A percentile compares a stretch with the other conserved stretches of the same genome.
These are phyloP conservation scores for Escallonia herrerae DNA, from an alignment of 129 eudicot genomes.

Conservation along the genomic window DNA sequence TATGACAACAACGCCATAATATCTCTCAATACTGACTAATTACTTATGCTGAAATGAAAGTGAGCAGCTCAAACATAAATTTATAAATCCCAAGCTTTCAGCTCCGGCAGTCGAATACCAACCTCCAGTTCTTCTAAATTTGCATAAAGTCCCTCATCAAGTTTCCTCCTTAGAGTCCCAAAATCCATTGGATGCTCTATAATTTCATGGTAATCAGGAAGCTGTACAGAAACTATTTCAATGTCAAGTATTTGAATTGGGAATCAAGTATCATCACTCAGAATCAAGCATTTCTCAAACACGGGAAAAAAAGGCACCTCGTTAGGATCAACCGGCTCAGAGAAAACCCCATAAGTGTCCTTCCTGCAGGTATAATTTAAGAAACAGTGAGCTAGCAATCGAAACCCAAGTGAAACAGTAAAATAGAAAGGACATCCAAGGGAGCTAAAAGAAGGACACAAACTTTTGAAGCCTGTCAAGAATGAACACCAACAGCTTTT, in stretches of 20 bases:
- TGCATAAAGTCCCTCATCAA: constrained; percentile 47
- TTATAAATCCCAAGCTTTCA: neutral
- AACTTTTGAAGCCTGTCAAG: constrained; percentile 98
- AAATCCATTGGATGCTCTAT: constrained; percentile 91
- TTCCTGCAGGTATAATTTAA: constrained; percentile 52
- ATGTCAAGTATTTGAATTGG: constrained; percentile 15
- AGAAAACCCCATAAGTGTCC: constrained; percentile 88
- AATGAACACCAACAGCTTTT: constrained; percentile 85
- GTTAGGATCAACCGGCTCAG: constrained; percentile 83
- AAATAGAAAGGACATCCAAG: constrained; percentile 17
- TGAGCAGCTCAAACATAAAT: constrained; percentile 2
- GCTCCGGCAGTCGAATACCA: constrained; percentile 21
- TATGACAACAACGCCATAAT: too few species aligned
- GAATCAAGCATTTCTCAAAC: neutral
- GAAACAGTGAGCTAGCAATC: constrained; percentile 7
- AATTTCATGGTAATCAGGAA: constrained; percentile 87
- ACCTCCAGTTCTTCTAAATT: constrained; percentile 91
- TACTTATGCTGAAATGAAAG: neutral
- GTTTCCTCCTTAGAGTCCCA: constrained; percentile 79
- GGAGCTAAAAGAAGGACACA: constrained; percentile 33
- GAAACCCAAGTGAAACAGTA: constrained; percentile 18
- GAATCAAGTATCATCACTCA: constrained; percentile 7
- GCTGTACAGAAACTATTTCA: constrained; percentile 39
- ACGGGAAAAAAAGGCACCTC: constrained; percentile 45
- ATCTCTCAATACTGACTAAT: too few species aligned